Conservation (phyloP, 768 basidiomycete species). For the Suillus discolor region DNA sequence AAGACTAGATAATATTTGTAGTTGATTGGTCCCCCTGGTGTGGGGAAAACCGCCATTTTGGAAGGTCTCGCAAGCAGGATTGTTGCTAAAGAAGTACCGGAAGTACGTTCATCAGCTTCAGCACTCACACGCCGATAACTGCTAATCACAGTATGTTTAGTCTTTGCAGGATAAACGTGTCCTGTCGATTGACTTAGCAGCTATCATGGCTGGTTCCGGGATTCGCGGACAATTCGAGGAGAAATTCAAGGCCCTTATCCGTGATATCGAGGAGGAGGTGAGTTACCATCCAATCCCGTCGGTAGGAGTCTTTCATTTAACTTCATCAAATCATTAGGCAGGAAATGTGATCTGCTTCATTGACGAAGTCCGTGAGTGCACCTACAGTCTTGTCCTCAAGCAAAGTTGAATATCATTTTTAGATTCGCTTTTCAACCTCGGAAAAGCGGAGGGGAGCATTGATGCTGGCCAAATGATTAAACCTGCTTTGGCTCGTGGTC, state of each 20-base stretch:
- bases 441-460: constrained; percentile 89
- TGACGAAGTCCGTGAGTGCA: constrained; percentile 84
- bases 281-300: constrained; percentile 32
- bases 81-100: constrained; percentile 87
- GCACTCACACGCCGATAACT: not conserved
- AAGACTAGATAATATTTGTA: constrained; percentile 22
- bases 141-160: constrained; percentile 37
- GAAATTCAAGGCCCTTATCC: constrained; percentile 88
- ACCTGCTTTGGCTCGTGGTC: constrained; percentile 82
- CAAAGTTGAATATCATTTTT: not conserved
- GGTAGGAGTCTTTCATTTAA: constrained; percentile 18
- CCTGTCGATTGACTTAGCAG: constrained; percentile 80
- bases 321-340: constrained; percentile 36
- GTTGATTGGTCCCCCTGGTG: constrained; percentile 86
- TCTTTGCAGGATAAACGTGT: constrained; percentile 89
- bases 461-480: constrained; percentile 96
- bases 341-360: constrained; percentile 91
- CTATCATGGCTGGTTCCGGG: constrained; percentile 87
- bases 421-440: constrained; percentile 85
- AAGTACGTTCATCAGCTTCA: constrained; percentile 48
- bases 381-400: not conserved
- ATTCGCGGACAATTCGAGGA: constrained; percentile 93
- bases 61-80: constrained; percentile 90
- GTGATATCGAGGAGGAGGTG: constrained; percentile 86
- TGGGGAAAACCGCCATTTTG: constrained; percentile 91